These are phyloP conservation scores for Bretschneidera sinensis DNA, from an alignment of 345 rosid genomes.

Conservation along the genomic window DNA sequence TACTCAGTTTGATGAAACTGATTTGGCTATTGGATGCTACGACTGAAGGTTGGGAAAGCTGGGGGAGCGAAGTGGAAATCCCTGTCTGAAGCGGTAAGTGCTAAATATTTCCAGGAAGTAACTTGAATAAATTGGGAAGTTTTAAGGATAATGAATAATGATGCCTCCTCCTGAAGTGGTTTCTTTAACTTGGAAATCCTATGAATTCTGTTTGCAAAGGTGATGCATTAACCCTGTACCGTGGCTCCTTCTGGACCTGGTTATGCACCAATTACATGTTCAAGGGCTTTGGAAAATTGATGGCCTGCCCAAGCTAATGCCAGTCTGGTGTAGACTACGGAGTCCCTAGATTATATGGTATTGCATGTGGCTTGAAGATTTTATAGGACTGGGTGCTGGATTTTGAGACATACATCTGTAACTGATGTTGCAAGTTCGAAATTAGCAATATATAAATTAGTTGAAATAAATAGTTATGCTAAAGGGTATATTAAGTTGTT, in stretches of 20 bases:
- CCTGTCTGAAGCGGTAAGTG: slow-evolving; percentile 35
- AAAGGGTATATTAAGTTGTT: background rate
- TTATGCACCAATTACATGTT: background rate
- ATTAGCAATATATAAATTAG: background rate
- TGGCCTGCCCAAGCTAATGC: background rate
- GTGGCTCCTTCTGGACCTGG: background rate
- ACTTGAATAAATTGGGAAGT: no score
- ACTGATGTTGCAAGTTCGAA: background rate
- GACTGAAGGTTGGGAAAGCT: slow-evolving; percentile 52
- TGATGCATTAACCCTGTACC: background rate
- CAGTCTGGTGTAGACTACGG: no score
- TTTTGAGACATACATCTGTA: no score
- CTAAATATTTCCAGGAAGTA: background rate
- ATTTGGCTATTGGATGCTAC: slow-evolving; percentile 12
- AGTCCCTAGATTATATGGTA: background rate
- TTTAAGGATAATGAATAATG: no score
- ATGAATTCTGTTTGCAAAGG: background rate
- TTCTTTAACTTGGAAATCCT: background rate
- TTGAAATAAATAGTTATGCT: background rate
- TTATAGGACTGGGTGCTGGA: no score
- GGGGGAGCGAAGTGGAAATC: slow-evolving; percentile 55
- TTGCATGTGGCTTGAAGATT: background rate
- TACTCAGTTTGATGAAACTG: slow-evolving; percentile 2
- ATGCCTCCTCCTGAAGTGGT: no score
- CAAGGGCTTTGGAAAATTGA: background rate